A percentile compares a stretch with the other conserved stretches of the same genome.
phyloP scores from a whole-genome alignment of 192 early-diverging fungal genomes.

The Kappamyces sp. region DNA sequence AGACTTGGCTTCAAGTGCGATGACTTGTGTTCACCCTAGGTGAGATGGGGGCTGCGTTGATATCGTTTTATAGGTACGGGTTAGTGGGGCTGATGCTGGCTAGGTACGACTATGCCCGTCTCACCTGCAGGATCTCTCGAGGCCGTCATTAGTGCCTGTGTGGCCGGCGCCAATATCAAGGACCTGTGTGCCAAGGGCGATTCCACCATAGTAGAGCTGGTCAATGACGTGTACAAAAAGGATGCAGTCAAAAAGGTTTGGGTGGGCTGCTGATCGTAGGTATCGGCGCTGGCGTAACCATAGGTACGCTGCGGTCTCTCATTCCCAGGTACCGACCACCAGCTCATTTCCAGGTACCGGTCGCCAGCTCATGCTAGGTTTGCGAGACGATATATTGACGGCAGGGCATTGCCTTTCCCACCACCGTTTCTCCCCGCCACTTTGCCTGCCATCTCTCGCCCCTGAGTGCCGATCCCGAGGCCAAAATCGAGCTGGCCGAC shows the following conservation, averaged over 20 bases:
- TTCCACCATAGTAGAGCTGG: constrained; percentile 67
- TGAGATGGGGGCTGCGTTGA: not conserved
- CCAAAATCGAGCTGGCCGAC: constrained; percentile 58
- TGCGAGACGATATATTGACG: too few species aligned
- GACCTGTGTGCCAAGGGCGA: constrained; percentile 89
- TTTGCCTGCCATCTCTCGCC: constrained; percentile 88
- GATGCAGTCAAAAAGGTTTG: constrained; percentile 67
- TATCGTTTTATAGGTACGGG: constrained; percentile 1
- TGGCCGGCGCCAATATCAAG: constrained; percentile 75
- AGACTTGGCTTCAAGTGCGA: not conserved
- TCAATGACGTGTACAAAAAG: constrained; percentile 78
- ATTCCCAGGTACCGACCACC: too few species aligned
- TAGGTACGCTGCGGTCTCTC: too few species aligned
- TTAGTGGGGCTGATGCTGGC: not conserved
- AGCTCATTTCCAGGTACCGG: too few species aligned
- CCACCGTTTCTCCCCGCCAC: constrained; percentile 79
- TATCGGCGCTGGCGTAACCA: not conserved
- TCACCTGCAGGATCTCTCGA: constrained; percentile 56
- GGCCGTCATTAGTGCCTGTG: constrained; percentile 59
- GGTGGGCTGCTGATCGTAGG: not conserved
- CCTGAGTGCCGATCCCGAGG: constrained; percentile 65
- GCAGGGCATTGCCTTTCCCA: constrained; percentile 80
- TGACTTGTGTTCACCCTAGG: not conserved
- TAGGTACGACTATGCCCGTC: too few species aligned
- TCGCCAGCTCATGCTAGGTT: too few species aligned